phyloP scores from a whole-genome alignment of 345 rosid species.

The Euphorbia lathyris region DNA sequence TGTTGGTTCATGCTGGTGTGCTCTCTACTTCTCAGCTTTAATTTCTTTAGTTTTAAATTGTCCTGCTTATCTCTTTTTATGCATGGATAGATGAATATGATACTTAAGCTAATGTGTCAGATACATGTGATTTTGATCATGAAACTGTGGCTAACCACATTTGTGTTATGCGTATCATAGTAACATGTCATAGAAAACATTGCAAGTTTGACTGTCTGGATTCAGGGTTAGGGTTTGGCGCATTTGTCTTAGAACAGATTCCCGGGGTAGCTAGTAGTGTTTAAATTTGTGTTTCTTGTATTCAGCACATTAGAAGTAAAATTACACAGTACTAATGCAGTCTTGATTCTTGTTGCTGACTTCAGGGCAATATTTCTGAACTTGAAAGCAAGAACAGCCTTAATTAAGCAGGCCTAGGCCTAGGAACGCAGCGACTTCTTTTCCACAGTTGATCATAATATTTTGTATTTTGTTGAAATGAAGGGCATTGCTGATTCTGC shows the following conservation, averaged over 20 bases:
- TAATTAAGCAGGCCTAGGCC: constrained; percentile 53
- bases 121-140: neutral
- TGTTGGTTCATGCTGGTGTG: constrained; percentile 76
- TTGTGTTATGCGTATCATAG: no score
- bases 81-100: neutral
- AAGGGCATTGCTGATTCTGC: neutral
- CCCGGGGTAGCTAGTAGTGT: neutral
- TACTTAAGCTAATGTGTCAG: neutral
- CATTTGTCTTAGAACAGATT: no score
- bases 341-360: constrained; percentile 1
- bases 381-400: constrained; percentile 67
- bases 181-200: no score
- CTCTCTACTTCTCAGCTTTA: constrained; percentile 4
- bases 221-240: neutral
- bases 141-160: neutral
- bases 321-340: neutral
- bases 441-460: neutral
- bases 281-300: no score
- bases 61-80: neutral
- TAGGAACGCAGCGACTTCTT: constrained; percentile 19
- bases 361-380: constrained; percentile 80
- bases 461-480: neutral
- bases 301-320: neutral
- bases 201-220: neutral
- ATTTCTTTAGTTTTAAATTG: neutral